Evolutionary conservation across 257 asterid genomes (phyloP).

Genomic region (Buddleja alternifolia): DNA sequence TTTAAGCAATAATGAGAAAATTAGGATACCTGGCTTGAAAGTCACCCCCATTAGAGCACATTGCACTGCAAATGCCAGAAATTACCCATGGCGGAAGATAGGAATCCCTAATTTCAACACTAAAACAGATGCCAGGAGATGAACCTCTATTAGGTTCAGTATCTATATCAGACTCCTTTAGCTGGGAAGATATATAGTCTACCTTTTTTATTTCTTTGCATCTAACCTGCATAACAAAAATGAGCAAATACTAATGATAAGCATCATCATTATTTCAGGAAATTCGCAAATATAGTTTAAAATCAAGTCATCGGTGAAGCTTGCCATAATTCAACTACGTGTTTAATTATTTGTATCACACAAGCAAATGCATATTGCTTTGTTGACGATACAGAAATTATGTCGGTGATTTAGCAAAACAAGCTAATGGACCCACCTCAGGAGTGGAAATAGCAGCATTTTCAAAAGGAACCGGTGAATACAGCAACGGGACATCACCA

Average conservation of each 20-base stretch:
- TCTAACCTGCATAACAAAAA: conserved; percentile 60
- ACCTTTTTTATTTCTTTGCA: conserved; percentile 86
- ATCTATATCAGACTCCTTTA: conserved; percentile 41
- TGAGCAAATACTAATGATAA: conserved; percentile 14
- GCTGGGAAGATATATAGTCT: conserved; percentile 50
- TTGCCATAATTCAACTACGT: conserved; percentile 7
- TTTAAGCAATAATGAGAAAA: conserved; percentile 21
- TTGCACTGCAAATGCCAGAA: conserved; percentile 66
- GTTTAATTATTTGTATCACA: conserved; percentile 4
- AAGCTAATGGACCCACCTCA: conserved; percentile 59
- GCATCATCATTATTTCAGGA: not conserved
- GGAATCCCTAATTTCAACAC: conserved; percentile 75
- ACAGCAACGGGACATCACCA: conserved; percentile 84
- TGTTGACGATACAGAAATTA: conserved; percentile 3
- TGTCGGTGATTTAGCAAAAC: conserved; percentile 8
- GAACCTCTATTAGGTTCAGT: conserved; percentile 46
- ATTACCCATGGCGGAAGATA: conserved; percentile 89
- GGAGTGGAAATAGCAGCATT: conserved; percentile 87
- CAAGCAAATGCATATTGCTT: conserved; percentile 8
- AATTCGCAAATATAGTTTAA: not conserved
- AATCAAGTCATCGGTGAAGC: not conserved
- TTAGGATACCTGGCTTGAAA: conserved; percentile 80
- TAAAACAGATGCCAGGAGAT: conserved; percentile 67
- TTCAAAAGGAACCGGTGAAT: conserved; percentile 81
- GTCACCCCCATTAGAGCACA: conserved; percentile 62